These are phyloP conservation scores for Colletotrichum sp. DNA, from an alignment of 2,329 filamentous ascomycete genomes.

Conservation along the genomic window DNA sequence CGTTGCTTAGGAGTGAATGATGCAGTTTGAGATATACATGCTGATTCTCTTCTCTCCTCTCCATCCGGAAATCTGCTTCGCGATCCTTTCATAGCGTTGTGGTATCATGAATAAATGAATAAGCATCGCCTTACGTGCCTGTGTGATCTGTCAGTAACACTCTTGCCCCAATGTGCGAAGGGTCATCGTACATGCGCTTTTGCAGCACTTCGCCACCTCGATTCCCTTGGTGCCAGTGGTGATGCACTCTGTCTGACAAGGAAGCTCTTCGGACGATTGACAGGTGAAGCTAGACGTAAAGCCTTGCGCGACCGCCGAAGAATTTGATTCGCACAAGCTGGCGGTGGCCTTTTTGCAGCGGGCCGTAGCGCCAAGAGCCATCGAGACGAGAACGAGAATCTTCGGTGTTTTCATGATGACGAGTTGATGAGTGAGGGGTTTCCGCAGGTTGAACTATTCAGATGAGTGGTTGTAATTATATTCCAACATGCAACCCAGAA, in stretches of 20 bases:
- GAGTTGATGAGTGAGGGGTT: neutral
- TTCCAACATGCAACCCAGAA: neutral
- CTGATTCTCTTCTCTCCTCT: neutral
- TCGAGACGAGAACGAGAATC: neutral
- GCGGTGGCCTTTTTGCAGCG: neutral
- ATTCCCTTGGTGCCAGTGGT: neutral
- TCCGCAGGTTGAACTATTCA: neutral
- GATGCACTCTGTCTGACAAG: neutral
- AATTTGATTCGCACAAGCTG: neutral
- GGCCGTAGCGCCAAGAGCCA: neutral
- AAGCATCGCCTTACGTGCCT: neutral
- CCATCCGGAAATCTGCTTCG: rapidly evolving
- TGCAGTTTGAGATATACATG: neutral
- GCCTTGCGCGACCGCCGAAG: neutral
- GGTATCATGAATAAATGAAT: neutral
- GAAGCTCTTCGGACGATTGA: neutral
- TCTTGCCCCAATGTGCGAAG: rapidly evolving
- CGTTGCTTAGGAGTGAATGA: neutral
- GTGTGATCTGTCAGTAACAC: neutral
- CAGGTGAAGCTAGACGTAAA: neutral
- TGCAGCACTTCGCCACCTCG: neutral
- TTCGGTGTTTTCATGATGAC: neutral
- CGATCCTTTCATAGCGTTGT: neutral
- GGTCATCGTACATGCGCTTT: neutral
- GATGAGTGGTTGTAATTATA: neutral